phyloP scores from a whole-genome alignment of 495 filamentous ascomycete species.

The Xylaria acuta region DNA sequence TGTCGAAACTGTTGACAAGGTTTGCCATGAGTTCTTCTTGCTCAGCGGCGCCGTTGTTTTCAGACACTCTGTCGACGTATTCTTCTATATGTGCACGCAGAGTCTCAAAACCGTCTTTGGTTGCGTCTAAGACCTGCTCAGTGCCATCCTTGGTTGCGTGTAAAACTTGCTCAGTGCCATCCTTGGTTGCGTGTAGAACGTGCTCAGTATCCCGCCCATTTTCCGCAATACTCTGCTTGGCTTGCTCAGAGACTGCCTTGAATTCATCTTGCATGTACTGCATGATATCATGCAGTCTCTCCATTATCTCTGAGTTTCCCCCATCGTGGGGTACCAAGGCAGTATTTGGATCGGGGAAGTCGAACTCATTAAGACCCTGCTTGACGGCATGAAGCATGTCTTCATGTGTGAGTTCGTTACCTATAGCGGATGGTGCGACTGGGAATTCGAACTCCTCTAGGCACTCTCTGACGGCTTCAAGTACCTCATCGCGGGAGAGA shows the following conservation, averaged over 20 bases:
- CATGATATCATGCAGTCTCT: slow-evolving; percentile 75
- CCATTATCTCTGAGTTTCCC: slow-evolving; percentile 67
- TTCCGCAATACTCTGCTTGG: slow-evolving; percentile 75
- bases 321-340: slow-evolving; percentile 43
- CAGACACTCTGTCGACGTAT: slow-evolving; percentile 54
- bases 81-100: slow-evolving; percentile 77
- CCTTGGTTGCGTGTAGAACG: slow-evolving; percentile 74
- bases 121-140: slow-evolving; percentile 75
- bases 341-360: slow-evolving; percentile 46
- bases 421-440: slow-evolving; percentile 48
- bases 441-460: slow-evolving; percentile 76
- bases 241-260: slow-evolving; percentile 63
- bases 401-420: slow-evolving; percentile 56
- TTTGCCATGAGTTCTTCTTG: slow-evolving; percentile 82
- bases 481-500: slow-evolving; percentile 79
- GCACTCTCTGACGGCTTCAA: slow-evolving; percentile 76
- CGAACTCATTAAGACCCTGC: slow-evolving; percentile 56
- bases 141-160: slow-evolving; percentile 69
- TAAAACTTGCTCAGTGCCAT: slow-evolving; percentile 66
- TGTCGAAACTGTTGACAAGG: slow-evolving; percentile 73
- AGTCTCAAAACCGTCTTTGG: slow-evolving; percentile 83
- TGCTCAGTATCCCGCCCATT: slow-evolving; percentile 68
- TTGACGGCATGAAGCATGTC: slow-evolving; percentile 62
- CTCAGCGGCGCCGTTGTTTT: slow-evolving; percentile 72
- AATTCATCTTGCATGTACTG: slow-evolving; percentile 74